A percentile compares a stretch with the other conserved stretches of the same genome.
phyloP scores from a whole-genome alignment of 2,329 filamentous ascomycete genomes.

The Zalaria sp. region DNA sequence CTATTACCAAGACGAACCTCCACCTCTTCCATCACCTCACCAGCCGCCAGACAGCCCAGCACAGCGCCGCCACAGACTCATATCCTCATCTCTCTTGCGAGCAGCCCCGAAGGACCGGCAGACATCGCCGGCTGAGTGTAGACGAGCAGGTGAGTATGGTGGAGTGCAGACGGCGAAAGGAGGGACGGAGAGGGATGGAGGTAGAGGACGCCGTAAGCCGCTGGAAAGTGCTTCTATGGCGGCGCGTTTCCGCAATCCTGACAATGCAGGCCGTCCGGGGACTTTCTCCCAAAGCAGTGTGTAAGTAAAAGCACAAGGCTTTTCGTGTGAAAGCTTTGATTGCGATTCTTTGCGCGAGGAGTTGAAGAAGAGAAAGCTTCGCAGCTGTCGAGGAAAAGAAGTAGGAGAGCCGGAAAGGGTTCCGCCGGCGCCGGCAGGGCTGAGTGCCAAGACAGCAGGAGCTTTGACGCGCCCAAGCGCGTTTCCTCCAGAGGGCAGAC shows the following conservation, averaged over 20 bases:
- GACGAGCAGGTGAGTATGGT: slow-evolving; percentile 20
- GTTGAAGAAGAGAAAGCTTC: slow-evolving; percentile 30
- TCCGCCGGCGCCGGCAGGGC: too few relatives aligned
- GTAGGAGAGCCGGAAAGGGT: background rate
- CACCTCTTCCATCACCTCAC: slow-evolving; percentile 18
- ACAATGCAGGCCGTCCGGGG: slow-evolving; percentile 72
- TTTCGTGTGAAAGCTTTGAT: slow-evolving; percentile 96
- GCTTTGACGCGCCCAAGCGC: slow-evolving; percentile 45
- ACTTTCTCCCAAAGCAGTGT: slow-evolving; percentile 98
- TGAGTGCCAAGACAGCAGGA: background rate
- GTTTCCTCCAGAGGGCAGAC: slow-evolving; percentile 21
- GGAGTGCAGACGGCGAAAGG: slow-evolving; percentile 40
- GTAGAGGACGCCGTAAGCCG: slow-evolving; percentile 62
- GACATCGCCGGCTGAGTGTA: slow-evolving; percentile 22
- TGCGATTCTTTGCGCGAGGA: slow-evolving; percentile 99
- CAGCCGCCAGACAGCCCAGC: slow-evolving; percentile 15
- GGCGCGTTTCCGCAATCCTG: slow-evolving; percentile 89
- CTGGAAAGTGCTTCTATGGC: slow-evolving; percentile 79
- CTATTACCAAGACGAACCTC: slow-evolving; percentile 11
- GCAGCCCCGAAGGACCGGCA: slow-evolving; percentile 26
- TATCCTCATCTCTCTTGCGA: slow-evolving; percentile 60
- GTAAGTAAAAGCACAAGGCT: slow-evolving; percentile 28
- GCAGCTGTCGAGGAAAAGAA: slow-evolving; percentile 16
- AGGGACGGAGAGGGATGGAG: slow-evolving; percentile 32
- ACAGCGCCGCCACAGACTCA: slow-evolving; percentile 51